Evolutionary conservation across 1,284 basidiomycete species (phyloP).

Genomic region (Ganoderma lucidum): DNA sequence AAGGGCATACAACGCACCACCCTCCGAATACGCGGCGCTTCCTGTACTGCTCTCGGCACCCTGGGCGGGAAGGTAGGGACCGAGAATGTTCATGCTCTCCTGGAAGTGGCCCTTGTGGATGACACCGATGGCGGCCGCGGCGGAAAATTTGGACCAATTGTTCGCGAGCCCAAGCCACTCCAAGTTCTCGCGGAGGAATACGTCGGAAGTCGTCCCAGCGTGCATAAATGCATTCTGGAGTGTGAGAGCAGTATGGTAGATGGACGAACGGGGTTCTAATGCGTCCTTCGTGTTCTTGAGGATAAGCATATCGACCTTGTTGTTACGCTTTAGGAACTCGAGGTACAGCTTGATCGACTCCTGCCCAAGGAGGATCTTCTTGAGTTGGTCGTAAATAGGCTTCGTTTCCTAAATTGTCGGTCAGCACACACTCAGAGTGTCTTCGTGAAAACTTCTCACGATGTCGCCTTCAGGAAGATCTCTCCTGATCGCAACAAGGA

Average conservation of each 20-base stretch:
- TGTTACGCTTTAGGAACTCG: constrained; percentile 94
- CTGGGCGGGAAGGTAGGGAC: constrained; percentile 88
- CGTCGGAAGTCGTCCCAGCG: constrained; percentile 92
- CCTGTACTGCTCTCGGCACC: constrained; percentile 77
- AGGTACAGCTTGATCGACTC: constrained; percentile 92
- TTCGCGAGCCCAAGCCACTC: constrained; percentile 94
- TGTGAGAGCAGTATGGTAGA: constrained; percentile 95
- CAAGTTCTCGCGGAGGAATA: constrained; percentile 92
- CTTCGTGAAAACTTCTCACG: constrained; percentile 47
- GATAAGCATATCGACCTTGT: constrained; percentile 90
- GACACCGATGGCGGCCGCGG: constrained; percentile 93
- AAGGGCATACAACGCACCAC: constrained; percentile 93
- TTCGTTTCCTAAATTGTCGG: constrained; percentile 58
- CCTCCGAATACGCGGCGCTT: constrained; percentile 88
- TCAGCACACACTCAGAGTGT: constrained; percentile 16
- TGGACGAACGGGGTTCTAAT: constrained; percentile 92
- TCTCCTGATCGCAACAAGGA: constrained; percentile 77
- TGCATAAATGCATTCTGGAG: constrained; percentile 97
- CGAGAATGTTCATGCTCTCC: constrained; percentile 90
- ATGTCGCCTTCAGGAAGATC: constrained; percentile 71
- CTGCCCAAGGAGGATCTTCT: constrained; percentile 86
- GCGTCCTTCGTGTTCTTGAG: constrained; percentile 94
- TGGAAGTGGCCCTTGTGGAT: constrained; percentile 97
- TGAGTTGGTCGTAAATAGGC: constrained; percentile 73
- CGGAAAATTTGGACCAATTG: constrained; percentile 98